phyloP scores from a whole-genome alignment of 176 grass and related monocot species.

The Miscanthus lutarioriparius region DNA sequence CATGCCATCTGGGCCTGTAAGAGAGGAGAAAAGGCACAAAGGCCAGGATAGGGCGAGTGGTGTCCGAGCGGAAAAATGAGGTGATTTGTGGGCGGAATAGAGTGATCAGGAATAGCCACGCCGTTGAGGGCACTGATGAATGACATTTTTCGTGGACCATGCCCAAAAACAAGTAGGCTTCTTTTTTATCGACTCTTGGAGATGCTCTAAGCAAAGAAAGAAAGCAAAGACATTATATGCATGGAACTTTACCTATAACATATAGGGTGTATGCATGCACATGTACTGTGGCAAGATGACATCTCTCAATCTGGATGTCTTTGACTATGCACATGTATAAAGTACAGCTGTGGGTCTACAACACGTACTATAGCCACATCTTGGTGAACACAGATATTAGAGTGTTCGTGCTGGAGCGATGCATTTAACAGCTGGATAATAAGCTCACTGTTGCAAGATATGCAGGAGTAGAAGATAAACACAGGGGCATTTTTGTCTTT shows the following conservation, averaged over 20 bases:
- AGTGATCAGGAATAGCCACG: not conserved
- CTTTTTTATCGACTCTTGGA: not conserved
- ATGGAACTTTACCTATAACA: not conserved
- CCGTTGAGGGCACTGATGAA: not conserved
- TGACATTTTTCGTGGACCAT: not conserved
- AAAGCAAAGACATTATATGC: not conserved
- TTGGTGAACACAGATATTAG: not conserved
- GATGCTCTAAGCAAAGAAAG: not conserved
- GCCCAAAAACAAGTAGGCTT: not conserved
- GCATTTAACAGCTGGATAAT: not conserved
- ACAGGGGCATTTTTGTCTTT: not conserved
- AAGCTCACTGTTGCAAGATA: not conserved
- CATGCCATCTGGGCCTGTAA: not conserved
- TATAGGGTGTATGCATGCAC: not conserved
- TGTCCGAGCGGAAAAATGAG: not conserved
- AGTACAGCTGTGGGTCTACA: not conserved
- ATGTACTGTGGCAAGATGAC: not conserved
- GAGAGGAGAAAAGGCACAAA: not conserved
- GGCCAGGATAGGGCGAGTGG: not conserved
- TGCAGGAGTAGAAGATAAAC: not conserved
- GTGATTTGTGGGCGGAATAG: not conserved
- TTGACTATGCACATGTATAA: not conserved
- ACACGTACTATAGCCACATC: not conserved
- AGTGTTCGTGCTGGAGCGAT: not conserved
- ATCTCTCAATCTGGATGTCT: not conserved